These are phyloP conservation scores for Quercus rubra DNA, from an alignment of 306 rosid genomes.

Conservation along the genomic window DNA sequence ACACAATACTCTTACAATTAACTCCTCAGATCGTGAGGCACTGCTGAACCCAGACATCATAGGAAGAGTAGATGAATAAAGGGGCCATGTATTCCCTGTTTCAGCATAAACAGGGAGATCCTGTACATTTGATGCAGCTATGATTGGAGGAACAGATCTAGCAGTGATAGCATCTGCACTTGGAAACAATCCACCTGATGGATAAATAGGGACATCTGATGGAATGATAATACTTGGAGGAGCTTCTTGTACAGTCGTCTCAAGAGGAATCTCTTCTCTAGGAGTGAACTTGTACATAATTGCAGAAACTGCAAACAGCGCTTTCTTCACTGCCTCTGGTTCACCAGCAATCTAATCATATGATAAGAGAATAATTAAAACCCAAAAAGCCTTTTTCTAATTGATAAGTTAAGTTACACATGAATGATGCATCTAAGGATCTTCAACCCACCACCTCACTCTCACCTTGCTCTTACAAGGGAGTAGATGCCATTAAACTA, in stretches of 20 bases:
- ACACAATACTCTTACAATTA: conserved; percentile 57
- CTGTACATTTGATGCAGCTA: conserved; percentile 65
- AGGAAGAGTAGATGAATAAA: conserved; percentile 85
- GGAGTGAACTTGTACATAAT: conserved; percentile 94
- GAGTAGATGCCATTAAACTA: no score
- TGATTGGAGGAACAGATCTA: conserved; percentile 64
- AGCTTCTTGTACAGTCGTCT: conserved; percentile 59
- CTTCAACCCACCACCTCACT: no score
- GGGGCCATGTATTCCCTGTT: conserved; percentile 67
- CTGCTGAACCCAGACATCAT: conserved; percentile 59
- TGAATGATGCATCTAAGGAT: no score
- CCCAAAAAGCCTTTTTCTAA: no score
- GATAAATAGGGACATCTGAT: conserved; percentile 75
- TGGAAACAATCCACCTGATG: conserved; percentile 68
- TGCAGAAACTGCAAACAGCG: conserved; percentile 85
- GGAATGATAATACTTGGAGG: conserved; percentile 77
- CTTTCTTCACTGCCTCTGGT: conserved; percentile 73
- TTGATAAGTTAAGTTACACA: no score
- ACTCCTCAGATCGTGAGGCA: conserved; percentile 62
- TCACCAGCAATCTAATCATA: conserved; percentile 72
- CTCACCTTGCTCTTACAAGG: no score
- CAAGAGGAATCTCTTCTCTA: conserved; percentile 76
- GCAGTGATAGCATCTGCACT: conserved; percentile 63
- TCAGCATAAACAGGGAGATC: conserved; percentile 82
- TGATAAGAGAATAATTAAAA: neutral